Base-by-base conservation (phyloP, 768 basidiomycete species). In the Cubamyces lactineus region DNA sequence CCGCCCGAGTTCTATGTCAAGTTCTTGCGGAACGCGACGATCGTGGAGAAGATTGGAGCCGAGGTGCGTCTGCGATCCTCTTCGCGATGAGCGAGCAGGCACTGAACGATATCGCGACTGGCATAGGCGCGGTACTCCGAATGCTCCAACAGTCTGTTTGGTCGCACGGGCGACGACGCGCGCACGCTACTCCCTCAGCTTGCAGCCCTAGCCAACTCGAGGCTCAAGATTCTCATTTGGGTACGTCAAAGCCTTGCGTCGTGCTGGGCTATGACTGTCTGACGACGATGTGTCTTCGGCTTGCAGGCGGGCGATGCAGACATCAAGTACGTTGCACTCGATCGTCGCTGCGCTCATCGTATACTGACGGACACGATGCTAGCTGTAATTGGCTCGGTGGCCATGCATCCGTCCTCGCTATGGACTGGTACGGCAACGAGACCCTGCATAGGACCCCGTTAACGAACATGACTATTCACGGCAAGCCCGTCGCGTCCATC, bases 131-230 rank as follows among this genome's bases (percentile, higher is more conserved):
- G 61, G 0, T 88, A 86, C 66, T 49, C 65, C 8, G 81, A 84
- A 63, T 89, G 87, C 53, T 64, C 84, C 0, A 56, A 79, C 46
- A 61, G 70, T 7, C 61, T 79, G 19, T 84, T 88, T 66, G 61
- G 39, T 2, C 74, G 60, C 42, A 87, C 86, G 0, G 87, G 86
- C 23, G 87, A 88, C 72, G 84, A 84, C 68, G 84, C 85, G n/a
- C 72, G 84, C 63, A 81, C 83, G 2, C 74, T 78, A 57, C 74
- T 86, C 5, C 84, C 84, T 0, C 75, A 81, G 66, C 77, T 85
- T 15, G 77, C 75, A 4, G 78, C 74, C 0, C 69, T 85, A 0
- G 84, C 77, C 0, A 75, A 85, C 59, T 75, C 76, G 42, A 55
- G 71, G 26, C 39, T 80, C 54, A 79, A 75, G 68, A 71, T 75